Evolutionary conservation across 148 eudicot genomes (phyloP), one percentile per base, ranked within the genome.

Genomic region (Pouteria glomerata): DNA sequence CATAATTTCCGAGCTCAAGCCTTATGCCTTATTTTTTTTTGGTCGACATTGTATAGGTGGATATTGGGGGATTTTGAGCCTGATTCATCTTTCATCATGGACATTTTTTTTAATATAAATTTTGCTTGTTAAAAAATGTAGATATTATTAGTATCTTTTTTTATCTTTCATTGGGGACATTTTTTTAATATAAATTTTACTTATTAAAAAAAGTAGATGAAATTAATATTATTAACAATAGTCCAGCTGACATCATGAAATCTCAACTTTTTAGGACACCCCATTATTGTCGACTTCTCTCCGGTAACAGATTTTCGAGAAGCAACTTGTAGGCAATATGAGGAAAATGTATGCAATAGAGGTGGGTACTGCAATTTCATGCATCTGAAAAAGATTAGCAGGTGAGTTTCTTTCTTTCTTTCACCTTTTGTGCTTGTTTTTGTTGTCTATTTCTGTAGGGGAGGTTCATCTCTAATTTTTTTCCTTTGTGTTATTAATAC

Each of bases 251-350:
- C 42, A 26, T 34, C 48, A 44, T 57, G 27, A 51, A 39, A 14
- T 42, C 66, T 26, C 4, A 47, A 58, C 21, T 18, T 29, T 78
- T 66, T 68, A 91, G 94, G 97, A 21, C 88, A 87, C 57, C 98
- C 98, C 21, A 90, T 93, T 52, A 93, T 93, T 74, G 98, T 91
- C 13, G 98, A 93, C 78, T 93, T 87, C 85, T 93, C 98, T 21
- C 98, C 97, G 6, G 98, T 93, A 71, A 93, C 98, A 33, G 97
- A 93, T 81, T 93, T 93, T 55, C 92, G 98, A 57, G 98, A 93
- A 79, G 98, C 96, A 57, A 93, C 98, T 57, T 93, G 98, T 78
- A 82, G 96, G 74, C 98, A 93, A 71, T 93, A 93, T 53, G 98
- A 92, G 71, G 98, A 92, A 76, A 87, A 92, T 72, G 89, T 88